phyloP scores from a whole-genome alignment of 2,329 filamentous ascomycete genomes.

The Trichothecium sympodiale region DNA sequence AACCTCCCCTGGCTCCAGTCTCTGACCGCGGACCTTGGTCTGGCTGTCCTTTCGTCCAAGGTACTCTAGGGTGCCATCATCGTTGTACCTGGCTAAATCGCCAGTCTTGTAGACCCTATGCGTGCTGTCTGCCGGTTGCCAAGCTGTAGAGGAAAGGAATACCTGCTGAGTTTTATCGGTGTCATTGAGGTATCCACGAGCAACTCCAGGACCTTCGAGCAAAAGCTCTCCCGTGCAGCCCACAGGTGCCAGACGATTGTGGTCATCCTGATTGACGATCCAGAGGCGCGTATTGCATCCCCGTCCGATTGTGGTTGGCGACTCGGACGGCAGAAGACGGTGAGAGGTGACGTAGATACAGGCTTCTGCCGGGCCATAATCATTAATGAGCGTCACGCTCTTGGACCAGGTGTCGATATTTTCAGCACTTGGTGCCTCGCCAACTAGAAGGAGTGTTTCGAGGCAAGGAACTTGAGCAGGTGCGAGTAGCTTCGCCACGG shows the following conservation, averaged over 20 bases:
- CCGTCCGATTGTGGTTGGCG: slow-evolving; percentile 2
- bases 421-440: slow-evolving; percentile 19
- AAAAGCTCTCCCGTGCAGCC: slow-evolving; percentile 26
- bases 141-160: background rate
- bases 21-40: slow-evolving; percentile 1
- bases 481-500: slow-evolving; percentile 2
- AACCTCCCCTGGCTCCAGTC: slow-evolving; percentile 1
- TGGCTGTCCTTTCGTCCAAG: slow-evolving; percentile 1
- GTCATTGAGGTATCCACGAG: slow-evolving; percentile 20
- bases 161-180: background rate
- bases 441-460: slow-evolving; percentile 7
- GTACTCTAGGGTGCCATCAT: background rate
- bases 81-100: background rate
- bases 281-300: no score
- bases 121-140: no score
- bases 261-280: slow-evolving; percentile 5
- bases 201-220: slow-evolving; percentile 38
- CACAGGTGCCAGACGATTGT: slow-evolving; percentile 5
- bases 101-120: background rate
- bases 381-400: slow-evolving; percentile 23
- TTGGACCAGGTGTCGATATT: slow-evolving; percentile 5
- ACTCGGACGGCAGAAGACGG: no score
- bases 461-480: slow-evolving; percentile 4
- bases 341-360: no score
- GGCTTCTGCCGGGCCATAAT: slow-evolving; percentile 28